A percentile compares a stretch with the other conserved stretches of the same genome.
phyloP scores from a whole-genome alignment of 73 alveolate genomes.

The Durusdinium trenchii region DNA sequence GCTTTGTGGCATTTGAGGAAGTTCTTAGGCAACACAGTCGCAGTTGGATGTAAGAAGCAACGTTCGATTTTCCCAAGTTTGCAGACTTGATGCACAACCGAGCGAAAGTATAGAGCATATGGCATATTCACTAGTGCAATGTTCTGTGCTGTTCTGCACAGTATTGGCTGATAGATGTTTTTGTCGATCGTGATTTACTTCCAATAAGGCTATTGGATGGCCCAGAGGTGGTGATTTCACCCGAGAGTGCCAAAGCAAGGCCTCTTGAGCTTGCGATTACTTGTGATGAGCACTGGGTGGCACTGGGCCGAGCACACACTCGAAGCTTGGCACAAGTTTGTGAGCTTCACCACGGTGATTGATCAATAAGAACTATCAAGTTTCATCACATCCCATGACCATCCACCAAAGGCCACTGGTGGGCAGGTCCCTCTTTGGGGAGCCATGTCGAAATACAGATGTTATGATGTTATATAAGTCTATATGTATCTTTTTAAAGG shows the following conservation, averaged over 20 bases:
- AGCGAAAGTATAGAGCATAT: background rate
- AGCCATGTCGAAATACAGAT: background rate
- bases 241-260: constrained; percentile 56
- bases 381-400: background rate
- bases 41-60: too few relatives aligned
- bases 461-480: too few relatives aligned
- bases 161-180: too few relatives aligned
- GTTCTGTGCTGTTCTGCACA: too few relatives aligned
- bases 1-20: constrained; percentile 81
- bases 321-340: background rate
- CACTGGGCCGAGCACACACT: constrained; percentile 61
- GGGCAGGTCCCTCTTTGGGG: background rate
- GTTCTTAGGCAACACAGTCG: background rate
- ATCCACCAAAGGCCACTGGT: background rate
- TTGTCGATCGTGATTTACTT: too few relatives aligned
- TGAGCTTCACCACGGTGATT: background rate
- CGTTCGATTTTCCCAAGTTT: too few relatives aligned
- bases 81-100: too few relatives aligned
- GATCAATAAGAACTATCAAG: background rate
- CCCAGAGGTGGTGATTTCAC: constrained; percentile 62
- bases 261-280: constrained; percentile 18
- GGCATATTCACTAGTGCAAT: background rate
- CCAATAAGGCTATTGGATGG: background rate
- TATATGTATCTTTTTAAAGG: too few relatives aligned
- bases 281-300: constrained; percentile 11